Conservation (phyloP, 352 stramenopile genomes). For the Peronosclerospora sorghi region DNA sequence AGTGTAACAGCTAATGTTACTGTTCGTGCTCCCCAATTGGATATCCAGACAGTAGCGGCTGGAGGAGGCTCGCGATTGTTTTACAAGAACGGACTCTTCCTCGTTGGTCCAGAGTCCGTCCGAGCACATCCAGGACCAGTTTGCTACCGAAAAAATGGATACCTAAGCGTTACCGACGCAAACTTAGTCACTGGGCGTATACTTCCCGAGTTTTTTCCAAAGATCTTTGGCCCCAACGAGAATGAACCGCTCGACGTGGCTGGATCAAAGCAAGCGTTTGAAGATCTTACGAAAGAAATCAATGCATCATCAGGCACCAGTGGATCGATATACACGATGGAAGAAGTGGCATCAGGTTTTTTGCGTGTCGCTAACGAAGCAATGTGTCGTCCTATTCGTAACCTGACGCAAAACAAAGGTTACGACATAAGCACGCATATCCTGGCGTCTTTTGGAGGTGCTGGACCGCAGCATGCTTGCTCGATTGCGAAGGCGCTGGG, state of each 20-base stretch:
- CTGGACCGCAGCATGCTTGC: conserved; percentile 96
- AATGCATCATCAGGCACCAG: conserved; percentile 57
- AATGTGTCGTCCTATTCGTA: conserved; percentile 99
- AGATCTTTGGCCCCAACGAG: conserved; percentile 98
- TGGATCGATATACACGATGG: conserved; percentile 64
- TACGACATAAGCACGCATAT: conserved; percentile 95
- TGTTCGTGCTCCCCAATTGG: conserved; percentile 95
- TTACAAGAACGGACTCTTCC: conserved; percentile 94
- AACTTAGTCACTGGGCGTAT: conserved; percentile 98
- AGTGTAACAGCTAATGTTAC: conserved; percentile 96
- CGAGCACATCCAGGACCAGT: conserved; percentile 93
- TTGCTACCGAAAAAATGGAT: conserved; percentile 96
- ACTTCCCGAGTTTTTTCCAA: conserved; percentile 94
- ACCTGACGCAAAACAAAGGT: conserved; percentile 96
- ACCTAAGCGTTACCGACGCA: conserved; percentile 96
- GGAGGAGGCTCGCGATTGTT: conserved; percentile 94
- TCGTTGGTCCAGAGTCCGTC: conserved; percentile 95
- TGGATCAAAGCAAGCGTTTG: conserved; percentile 88
- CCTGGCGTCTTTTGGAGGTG: conserved; percentile 97
- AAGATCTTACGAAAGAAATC: conserved; percentile 81
- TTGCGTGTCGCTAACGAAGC: conserved; percentile 97
- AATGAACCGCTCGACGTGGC: conserved; percentile 94
- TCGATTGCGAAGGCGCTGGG: conserved; percentile 92
- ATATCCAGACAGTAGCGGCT: conserved; percentile 98
- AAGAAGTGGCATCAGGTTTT: conserved; percentile 96